Conservation (phyloP, 805 yeast species). For the Nakazawaea siamensis region DNA sequence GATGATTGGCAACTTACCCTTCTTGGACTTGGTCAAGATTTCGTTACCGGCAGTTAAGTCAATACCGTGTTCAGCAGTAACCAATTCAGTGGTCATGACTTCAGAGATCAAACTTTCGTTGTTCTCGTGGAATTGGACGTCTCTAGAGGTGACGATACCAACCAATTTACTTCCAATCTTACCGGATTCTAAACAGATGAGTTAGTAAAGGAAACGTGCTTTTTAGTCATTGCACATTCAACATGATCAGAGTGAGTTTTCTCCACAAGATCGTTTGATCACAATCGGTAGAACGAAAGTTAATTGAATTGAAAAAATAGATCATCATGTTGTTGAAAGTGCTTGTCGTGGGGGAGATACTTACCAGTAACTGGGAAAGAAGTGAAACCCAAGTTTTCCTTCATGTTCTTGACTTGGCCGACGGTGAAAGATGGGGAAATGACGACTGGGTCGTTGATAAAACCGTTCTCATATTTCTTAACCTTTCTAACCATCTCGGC, state of each 20-base stretch:
- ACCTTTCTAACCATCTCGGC: slow-evolving; percentile 97
- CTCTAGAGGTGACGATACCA: slow-evolving; percentile 96
- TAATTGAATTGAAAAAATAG: slow-evolving; percentile 35
- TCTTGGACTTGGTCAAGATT: slow-evolving; percentile 84
- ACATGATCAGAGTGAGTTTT: slow-evolving; percentile 22
- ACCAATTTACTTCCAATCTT: slow-evolving; percentile 79
- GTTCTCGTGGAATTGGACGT: slow-evolving; percentile 88
- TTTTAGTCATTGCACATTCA: background rate
- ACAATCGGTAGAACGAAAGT: slow-evolving; percentile 99
- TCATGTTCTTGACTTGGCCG: slow-evolving; percentile 68
- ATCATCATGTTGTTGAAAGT: slow-evolving; percentile 40
- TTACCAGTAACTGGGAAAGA: slow-evolving; percentile 99
- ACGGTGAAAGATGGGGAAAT: slow-evolving; percentile 71
- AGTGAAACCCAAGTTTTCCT: slow-evolving; percentile 76
- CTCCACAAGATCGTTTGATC: slow-evolving; percentile 98
- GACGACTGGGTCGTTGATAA: slow-evolving; percentile 90
- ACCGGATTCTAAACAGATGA: slow-evolving; percentile 65
- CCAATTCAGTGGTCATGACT: slow-evolving; percentile 84
- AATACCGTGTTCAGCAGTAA: slow-evolving; percentile 79
- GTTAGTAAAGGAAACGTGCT: slow-evolving; percentile 14
- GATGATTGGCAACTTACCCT: slow-evolving; percentile 95
- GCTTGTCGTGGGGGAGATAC: no score
- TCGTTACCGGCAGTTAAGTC: slow-evolving; percentile 82
- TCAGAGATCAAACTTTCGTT: slow-evolving; percentile 52
- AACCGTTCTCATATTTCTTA: slow-evolving; percentile 95